Percentiles rank a stretch among this genome's conserved stretches.
Conservation (phyloP, 345 rosid species). For the Psidium friedrichsthalianum region DNA sequence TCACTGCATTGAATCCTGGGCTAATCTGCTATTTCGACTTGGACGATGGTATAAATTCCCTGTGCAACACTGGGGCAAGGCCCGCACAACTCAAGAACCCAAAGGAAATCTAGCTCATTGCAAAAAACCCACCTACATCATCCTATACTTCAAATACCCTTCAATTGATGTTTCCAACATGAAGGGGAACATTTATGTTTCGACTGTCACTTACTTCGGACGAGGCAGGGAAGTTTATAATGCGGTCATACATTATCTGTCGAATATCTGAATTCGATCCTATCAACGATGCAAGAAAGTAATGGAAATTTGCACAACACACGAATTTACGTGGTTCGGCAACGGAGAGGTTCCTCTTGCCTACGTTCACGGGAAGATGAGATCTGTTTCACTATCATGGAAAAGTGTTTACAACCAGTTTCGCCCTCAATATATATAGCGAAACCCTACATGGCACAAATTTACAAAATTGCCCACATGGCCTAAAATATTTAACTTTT, state of each 20-base stretch:
- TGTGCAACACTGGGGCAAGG: slow-evolving; percentile 34
- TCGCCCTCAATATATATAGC: too few relatives aligned
- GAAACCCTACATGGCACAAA: too few relatives aligned
- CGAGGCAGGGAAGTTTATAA: slow-evolving; percentile 14
- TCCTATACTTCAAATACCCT: slow-evolving; percentile 34
- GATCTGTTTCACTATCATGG: too few relatives aligned
- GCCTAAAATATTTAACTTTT: too few relatives aligned
- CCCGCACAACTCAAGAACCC: slow-evolving; percentile 25
- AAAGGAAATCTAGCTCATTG: slow-evolving; percentile 17
- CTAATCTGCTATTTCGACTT: slow-evolving; percentile 26
- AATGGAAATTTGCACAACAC: too few relatives aligned
- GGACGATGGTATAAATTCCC: slow-evolving; percentile 23
- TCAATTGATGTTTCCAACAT: slow-evolving; percentile 29
- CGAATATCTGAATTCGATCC: too few relatives aligned
- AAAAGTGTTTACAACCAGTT: too few relatives aligned
- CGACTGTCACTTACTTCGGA: slow-evolving; percentile 36
- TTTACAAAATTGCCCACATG: too few relatives aligned
- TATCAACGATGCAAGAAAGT: too few relatives aligned
- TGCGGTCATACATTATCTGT: slow-evolving; percentile 14
- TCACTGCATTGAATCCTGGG: slow-evolving; percentile 29
- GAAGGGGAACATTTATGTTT: slow-evolving; percentile 25
- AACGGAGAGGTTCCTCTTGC: too few relatives aligned
- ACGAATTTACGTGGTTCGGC: too few relatives aligned
- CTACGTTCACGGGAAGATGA: too few relatives aligned
- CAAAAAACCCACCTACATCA: slow-evolving; percentile 2